Percentiles rank a stretch among this genome's conserved stretches.
Conservation (phyloP, 805 yeast genomes). For the Starmerella bacillaris region DNA sequence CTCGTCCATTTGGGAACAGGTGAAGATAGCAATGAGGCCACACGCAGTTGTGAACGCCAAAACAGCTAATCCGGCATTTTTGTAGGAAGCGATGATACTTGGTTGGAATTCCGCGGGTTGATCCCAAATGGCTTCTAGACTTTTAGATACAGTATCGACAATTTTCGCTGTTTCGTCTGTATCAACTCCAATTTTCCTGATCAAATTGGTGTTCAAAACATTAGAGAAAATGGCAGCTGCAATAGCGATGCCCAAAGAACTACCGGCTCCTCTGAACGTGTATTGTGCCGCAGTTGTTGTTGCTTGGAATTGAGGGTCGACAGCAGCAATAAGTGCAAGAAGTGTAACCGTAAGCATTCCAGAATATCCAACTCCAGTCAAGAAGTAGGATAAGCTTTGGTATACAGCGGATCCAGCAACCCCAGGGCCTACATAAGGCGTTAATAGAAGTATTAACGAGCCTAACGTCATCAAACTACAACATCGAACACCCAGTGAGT, state of each 20-base stretch:
- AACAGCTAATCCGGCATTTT: conserved; percentile 33
- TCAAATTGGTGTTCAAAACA: conserved; percentile 24
- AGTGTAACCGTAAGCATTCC: conserved; percentile 51
- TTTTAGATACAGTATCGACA: conserved; percentile 30
- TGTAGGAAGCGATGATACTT: conserved; percentile 30
- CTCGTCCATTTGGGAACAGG: conserved; percentile 35
- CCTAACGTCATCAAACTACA: conserved; percentile 35
- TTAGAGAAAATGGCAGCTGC: conserved; percentile 51
- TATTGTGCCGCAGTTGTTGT: conserved; percentile 79
- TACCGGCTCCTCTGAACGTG: conserved; percentile 71
- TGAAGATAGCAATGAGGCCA: conserved; percentile 27
- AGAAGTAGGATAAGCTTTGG: conserved; percentile 20
- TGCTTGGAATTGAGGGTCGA: conserved; percentile 53
- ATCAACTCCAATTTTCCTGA: conserved; percentile 18
- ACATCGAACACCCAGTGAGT: conserved; percentile 28
- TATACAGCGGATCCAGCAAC: conserved; percentile 41
- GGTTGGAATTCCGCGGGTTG: conserved; percentile 31
- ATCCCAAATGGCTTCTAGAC: conserved; percentile 32
- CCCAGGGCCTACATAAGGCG: conserved; percentile 32
- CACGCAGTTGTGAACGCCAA: conserved; percentile 30
- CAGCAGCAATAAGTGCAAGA: conserved; percentile 60
- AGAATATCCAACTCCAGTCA: conserved; percentile 52
- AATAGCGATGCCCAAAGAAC: conserved; percentile 62
- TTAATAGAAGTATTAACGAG: conserved; percentile 22
- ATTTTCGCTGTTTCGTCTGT: conserved; percentile 23